Conservation (phyloP, 2,329 filamentous ascomycete species). For the Aspergillus bombycis region DNA sequence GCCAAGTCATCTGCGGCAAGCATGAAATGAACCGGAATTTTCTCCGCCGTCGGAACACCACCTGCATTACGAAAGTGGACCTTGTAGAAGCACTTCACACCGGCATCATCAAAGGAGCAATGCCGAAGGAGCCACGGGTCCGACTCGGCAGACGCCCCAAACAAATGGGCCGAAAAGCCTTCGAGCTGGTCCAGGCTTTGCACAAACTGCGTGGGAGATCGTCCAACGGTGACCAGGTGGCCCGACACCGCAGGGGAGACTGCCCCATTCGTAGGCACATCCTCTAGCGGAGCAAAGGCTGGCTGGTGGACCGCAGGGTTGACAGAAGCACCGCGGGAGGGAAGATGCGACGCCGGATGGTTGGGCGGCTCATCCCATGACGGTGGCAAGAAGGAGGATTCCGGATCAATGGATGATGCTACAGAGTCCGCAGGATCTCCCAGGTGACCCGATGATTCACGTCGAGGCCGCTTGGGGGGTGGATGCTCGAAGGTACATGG, state of each 20-base stretch:
- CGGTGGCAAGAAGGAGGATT: slow-evolving; percentile 10
- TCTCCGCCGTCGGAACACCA: slow-evolving; percentile 37
- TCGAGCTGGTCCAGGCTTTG: slow-evolving; percentile 36
- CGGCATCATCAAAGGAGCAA: slow-evolving; percentile 41
- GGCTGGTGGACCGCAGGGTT: background rate
- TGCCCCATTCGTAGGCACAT: slow-evolving; percentile 15
- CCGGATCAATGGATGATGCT: slow-evolving; percentile 7
- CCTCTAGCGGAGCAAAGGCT: slow-evolving; percentile 12
- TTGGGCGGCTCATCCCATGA: slow-evolving; percentile 6
- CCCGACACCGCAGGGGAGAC: slow-evolving; percentile 21
- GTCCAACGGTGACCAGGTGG: slow-evolving; percentile 21
- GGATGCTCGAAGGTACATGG: slow-evolving; percentile 30
- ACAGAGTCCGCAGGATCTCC: slow-evolving; percentile 14
- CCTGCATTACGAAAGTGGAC: slow-evolving; percentile 44
- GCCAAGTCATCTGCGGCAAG: slow-evolving; percentile 29
- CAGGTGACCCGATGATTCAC: slow-evolving; percentile 14
- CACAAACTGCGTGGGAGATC: slow-evolving; percentile 28
- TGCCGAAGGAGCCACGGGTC: slow-evolving; percentile 42
- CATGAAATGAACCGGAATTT: slow-evolving; percentile 39
- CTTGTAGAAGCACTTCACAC: slow-evolving; percentile 39
- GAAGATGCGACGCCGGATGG: slow-evolving; percentile 1
- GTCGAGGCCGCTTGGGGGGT: slow-evolving; percentile 26
- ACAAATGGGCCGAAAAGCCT: slow-evolving; percentile 24
- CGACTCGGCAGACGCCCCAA: slow-evolving; percentile 35
- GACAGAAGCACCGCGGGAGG: slow-evolving; percentile 7